Percentiles rank a stretch among this genome's conserved stretches.
phyloP scores from a whole-genome alignment of 768 basidiomycete genomes.

The Lactarius psammicola region DNA sequence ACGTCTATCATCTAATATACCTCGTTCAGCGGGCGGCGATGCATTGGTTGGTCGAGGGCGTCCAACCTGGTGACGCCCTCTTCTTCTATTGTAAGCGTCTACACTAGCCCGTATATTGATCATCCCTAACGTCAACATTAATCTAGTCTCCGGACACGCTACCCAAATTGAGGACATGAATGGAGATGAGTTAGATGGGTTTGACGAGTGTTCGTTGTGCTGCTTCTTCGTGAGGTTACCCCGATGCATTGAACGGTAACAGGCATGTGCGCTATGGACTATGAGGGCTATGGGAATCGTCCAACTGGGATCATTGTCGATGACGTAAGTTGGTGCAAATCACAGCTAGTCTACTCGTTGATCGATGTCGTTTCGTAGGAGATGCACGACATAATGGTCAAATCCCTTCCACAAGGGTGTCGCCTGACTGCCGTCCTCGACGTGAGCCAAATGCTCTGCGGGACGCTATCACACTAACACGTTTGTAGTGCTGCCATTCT shows the following conservation, averaged over 20 bases:
- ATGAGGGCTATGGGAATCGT: background rate
- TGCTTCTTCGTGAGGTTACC: background rate
- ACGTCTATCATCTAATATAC: too few relatives aligned
- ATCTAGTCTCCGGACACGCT: slow-evolving; percentile 13
- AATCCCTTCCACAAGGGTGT: background rate
- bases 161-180: background rate
- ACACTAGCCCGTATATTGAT: background rate
- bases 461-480: background rate
- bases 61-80: background rate
- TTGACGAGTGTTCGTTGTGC: background rate
- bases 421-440: slow-evolving; percentile 19
- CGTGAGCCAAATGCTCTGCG: background rate
- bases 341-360: background rate
- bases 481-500: slow-evolving; percentile 5
- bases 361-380: background rate
- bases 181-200: background rate
- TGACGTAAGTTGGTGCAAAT: background rate
- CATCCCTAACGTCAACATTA: background rate
- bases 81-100: slow-evolving; percentile 5
- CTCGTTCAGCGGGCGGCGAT: background rate
- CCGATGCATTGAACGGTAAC: background rate
- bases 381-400: slow-evolving; percentile 8
- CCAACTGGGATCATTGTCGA: background rate
- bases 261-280: slow-evolving; percentile 15
- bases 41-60: slow-evolving; percentile 1